Base-by-base conservation (phyloP, 495 filamentous ascomycete genomes). In the Evernia prunastri region DNA sequence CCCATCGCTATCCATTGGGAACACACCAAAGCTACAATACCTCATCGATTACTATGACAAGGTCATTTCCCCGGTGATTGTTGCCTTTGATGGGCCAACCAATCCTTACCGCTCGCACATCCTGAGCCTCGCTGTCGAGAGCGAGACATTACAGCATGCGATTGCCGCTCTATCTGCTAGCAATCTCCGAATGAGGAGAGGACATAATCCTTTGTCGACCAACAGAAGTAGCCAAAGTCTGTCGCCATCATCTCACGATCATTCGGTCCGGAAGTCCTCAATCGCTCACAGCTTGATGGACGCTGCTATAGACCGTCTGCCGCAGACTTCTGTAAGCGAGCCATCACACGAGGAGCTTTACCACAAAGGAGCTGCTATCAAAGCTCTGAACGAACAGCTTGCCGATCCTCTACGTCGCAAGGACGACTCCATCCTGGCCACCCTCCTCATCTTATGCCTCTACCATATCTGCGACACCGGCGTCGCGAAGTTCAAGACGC, bases 381-480 rank as follows among this genome's bases (percentile, higher is more conserved):
- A 87, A 54, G 81, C 89, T 18, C 80, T 97, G 57, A 96, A 97
- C 70, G 78, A 84, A 62, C 87, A 95, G 74, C 80, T 97, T 43
- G 86, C 88, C 45, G 86, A 95, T 73, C 81, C 87, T 9, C 77
- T 79, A 12, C 83, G 84, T 69, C 86, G 91, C 3, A 82, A 85
- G 58, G 88, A 94, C 66, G 94, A 96, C 72, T 93, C 91, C 3
- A 91, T 93, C 3, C 76, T 96, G 35, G 93, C 91, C 17, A 96
- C 92, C 6, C 79, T 97, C 25, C 78, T 97, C 53, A 84, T 96
- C 37, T 81, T 97, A 0, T 95, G 92, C 70, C 86, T 96, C 45
- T 96, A 95, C 72, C 89, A 96, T 68, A 89, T 94, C 75, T 96
- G 91, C 67, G 92, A 97, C 73, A 92, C 88, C 1, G 93, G 93